Evolutionary conservation across 306 rosid species (phyloP), one percentile per base, ranked within the genome.

Genomic region (Herpetospermum pedunculosum): DNA sequence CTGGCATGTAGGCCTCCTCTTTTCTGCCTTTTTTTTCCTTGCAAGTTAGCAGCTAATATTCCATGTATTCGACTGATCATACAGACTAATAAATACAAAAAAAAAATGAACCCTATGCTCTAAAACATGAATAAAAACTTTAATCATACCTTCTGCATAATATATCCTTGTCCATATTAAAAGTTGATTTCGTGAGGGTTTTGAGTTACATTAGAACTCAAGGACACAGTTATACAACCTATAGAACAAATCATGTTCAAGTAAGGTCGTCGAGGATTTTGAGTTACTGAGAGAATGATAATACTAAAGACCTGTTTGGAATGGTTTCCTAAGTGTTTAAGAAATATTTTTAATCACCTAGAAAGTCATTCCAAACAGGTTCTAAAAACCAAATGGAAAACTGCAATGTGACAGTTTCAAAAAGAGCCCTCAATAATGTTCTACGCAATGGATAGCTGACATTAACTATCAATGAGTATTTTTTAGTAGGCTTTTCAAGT

Each of bases 1-100:
- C 54, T 68, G 73, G 37, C 54, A 68, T 68, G 73, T 68, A 68
- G 41, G 57, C 55, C 57, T 26, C 11, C 41, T 69, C 74, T 70
- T 70, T 70, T 28, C 57, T 70, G 74, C 74, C n/a, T n/a, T 16
- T 46, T 70, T 70, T 70, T 43, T 12, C 30, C 54, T 28, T 70
- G 19, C 37, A 15, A 70, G 16, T 26, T 70, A 28, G 40, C 55
- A 25, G 8, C 41, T 25, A 41, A 25, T 68, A 26, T 19, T 46
- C 74, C 18, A 43, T 40, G 54, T 43, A 68, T 43, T 43, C 43
- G 26, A 68, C 54, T 46, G 6, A 68, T 43, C 73, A 60, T 68
- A 25, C 38, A 68, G 37, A 25, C 14, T 13, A 43, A 43, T 44
- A 15, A 38, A 63, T 35, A 63, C 9, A 57, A 57, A 16, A 57